Conservation (phyloP, 2,329 filamentous ascomycete genomes). For the Aspergillus puulaauensis region DNA sequence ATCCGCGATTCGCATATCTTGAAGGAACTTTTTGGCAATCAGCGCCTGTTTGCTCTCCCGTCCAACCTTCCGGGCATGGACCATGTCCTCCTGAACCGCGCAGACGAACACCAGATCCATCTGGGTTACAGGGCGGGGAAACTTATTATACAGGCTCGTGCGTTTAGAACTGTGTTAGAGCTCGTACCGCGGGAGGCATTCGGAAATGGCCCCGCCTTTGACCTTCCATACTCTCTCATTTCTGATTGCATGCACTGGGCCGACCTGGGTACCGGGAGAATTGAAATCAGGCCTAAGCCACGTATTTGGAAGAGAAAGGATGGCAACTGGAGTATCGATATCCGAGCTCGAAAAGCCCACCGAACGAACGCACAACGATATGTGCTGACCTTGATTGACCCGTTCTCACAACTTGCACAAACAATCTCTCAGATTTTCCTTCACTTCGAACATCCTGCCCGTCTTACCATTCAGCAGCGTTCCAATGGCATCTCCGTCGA, state of each 20-base stretch:
- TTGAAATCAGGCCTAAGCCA: not conserved
- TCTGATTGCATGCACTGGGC: slow-evolving; percentile 4
- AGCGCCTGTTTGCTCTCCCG: slow-evolving; percentile 51
- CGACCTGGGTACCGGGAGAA: not conserved
- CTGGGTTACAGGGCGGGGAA: slow-evolving; percentile 48
- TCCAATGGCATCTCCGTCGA: slow-evolving; percentile 44
- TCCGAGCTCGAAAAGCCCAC: not conserved
- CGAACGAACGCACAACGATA: not conserved
- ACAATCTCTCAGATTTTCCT: not conserved
- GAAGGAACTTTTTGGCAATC: slow-evolving; percentile 54
- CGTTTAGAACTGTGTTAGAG: slow-evolving; percentile 26
- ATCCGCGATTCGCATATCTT: slow-evolving; percentile 48
- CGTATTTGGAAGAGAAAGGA: not conserved
- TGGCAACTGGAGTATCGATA: not conserved
- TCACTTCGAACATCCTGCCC: not conserved
- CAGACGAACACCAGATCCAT: slow-evolving; percentile 51
- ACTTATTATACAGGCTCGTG: slow-evolving; percentile 48
- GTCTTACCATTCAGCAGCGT: slow-evolving; percentile 11
- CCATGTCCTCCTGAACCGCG: slow-evolving; percentile 43
- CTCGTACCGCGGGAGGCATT: slow-evolving; percentile 28
- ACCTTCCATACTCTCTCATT: not conserved
- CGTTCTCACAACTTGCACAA: not conserved
- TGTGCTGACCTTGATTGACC: not conserved
- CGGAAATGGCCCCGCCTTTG: not conserved
- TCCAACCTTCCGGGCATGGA: slow-evolving; percentile 56